A percentile compares a stretch with the other conserved stretches of the same genome.
phyloP scores from a whole-genome alignment of 192 early-diverging fungal genomes.

The Backusella mclennaniae region DNA sequence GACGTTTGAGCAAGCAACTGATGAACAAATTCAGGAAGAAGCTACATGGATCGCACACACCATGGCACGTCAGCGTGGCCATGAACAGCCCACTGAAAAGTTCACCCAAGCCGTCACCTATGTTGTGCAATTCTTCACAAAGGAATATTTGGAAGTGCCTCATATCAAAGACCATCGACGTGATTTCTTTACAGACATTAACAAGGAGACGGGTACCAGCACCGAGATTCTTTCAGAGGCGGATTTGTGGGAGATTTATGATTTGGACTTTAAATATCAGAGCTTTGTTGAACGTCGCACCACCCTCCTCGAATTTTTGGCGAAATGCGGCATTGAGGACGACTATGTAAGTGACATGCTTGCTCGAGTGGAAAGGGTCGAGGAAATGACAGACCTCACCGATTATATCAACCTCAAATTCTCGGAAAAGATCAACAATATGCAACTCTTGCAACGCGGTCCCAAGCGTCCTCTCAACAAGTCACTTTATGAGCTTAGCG shows the following conservation, averaged over 20 bases:
- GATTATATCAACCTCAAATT: constrained; percentile 66
- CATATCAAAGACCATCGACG: constrained; percentile 84
- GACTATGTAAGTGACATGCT: constrained; percentile 48
- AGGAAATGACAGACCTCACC: constrained; percentile 61
- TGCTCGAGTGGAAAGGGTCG: constrained; percentile 50
- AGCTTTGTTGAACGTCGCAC: constrained; percentile 64
- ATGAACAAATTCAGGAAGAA: constrained; percentile 66
- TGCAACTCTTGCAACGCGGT: constrained; percentile 30
- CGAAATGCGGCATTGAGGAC: constrained; percentile 45
- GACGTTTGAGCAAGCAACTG: constrained; percentile 40
- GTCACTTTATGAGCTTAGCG: constrained; percentile 31
- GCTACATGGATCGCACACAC: constrained; percentile 52
- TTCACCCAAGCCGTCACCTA: constrained; percentile 23
- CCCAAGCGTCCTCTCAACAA: constrained; percentile 40
- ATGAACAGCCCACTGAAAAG: constrained; percentile 23
- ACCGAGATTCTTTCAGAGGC: constrained; percentile 59
- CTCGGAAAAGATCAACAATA: constrained; percentile 34
- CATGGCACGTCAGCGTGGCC: constrained; percentile 20
- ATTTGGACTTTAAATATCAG: constrained; percentile 77
- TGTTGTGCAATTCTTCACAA: constrained; percentile 69
- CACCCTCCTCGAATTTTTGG: constrained; percentile 50
- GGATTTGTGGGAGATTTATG: constrained; percentile 90
- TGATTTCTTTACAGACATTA: constrained; percentile 72
- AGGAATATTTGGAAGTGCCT: constrained; percentile 88
- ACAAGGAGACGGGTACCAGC: constrained; percentile 34